Evolutionary conservation across 441 rosid species (phyloP).

Genomic region (Euphorbia celastroides): DNA sequence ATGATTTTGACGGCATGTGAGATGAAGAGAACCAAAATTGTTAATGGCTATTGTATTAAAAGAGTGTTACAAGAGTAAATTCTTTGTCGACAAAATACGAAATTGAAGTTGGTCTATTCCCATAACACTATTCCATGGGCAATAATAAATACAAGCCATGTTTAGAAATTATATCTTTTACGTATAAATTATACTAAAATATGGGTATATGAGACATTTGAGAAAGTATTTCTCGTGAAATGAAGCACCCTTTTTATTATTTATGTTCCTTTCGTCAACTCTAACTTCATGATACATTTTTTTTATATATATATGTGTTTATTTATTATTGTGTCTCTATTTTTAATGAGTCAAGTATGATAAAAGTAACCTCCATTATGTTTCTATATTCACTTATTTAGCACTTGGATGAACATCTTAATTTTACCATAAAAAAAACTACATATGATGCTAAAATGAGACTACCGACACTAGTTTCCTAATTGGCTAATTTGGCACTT

Average conservation of each 20-base stretch:
- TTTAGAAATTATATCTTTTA: neutral
- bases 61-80: neutral
- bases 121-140: constrained; percentile 1
- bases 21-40: too few species aligned
- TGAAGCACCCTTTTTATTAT: neutral
- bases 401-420: too few species aligned
- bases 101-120: neutral
- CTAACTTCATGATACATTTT: constrained; percentile 1
- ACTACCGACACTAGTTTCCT: too few species aligned
- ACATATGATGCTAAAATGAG: too few species aligned
- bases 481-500: too few species aligned
- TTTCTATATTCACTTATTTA: neutral
- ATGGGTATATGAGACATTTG: neutral
- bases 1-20: too few species aligned
- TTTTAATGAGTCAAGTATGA: neutral
- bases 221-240: neutral
- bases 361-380: neutral
- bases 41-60: too few species aligned
- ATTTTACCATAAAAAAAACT: too few species aligned
- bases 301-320: too few species aligned
- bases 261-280: neutral
- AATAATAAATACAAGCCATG: neutral
- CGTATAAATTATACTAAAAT: neutral
- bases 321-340: neutral
- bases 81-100: neutral